phyloP scores from a whole-genome alignment of 169 alveolate species.

The Cryptosporidium sp. region DNA sequence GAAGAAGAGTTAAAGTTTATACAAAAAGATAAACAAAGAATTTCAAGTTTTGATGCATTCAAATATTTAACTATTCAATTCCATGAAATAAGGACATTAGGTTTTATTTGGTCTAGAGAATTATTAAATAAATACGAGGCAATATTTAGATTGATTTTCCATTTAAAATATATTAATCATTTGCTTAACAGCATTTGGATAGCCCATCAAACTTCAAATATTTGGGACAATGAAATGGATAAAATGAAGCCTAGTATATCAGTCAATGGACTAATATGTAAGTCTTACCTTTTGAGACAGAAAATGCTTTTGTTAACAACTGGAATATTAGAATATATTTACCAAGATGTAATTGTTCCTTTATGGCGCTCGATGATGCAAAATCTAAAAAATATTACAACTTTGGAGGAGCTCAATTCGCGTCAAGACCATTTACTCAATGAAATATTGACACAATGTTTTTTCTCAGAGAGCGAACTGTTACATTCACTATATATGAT shows the following conservation, averaged over 20 bases:
- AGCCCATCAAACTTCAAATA: slow-evolving; percentile 19
- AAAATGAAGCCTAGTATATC: background rate
- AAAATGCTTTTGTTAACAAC: slow-evolving; percentile 41
- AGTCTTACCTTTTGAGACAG: slow-evolving; percentile 46
- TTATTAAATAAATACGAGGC: slow-evolving; percentile 25
- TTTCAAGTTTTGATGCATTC: slow-evolving; percentile 29
- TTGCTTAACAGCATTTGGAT: slow-evolving; percentile 37
- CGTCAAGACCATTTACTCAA: slow-evolving; percentile 23
- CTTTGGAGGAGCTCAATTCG: slow-evolving; percentile 17
- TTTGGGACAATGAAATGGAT: slow-evolving; percentile 4
- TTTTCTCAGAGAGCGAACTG: slow-evolving; percentile 1
- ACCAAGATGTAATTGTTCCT: slow-evolving; percentile 38
- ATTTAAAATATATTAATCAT: slow-evolving; percentile 20
- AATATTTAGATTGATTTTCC: slow-evolving; percentile 42
- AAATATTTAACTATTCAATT: slow-evolving; percentile 27
- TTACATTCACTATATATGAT: slow-evolving; percentile 27
- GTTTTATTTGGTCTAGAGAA: slow-evolving; percentile 28
- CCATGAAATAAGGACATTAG: background rate
- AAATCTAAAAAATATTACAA: background rate
- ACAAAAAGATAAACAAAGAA: background rate
- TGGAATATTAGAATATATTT: slow-evolving; percentile 32
- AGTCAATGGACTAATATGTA: background rate
- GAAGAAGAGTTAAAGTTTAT: background rate
- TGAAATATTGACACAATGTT: slow-evolving; percentile 47
- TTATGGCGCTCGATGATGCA: background rate